Evolutionary conservation across 805 yeast genomes (phyloP).

Genomic region (Yarrowia sp.): DNA sequence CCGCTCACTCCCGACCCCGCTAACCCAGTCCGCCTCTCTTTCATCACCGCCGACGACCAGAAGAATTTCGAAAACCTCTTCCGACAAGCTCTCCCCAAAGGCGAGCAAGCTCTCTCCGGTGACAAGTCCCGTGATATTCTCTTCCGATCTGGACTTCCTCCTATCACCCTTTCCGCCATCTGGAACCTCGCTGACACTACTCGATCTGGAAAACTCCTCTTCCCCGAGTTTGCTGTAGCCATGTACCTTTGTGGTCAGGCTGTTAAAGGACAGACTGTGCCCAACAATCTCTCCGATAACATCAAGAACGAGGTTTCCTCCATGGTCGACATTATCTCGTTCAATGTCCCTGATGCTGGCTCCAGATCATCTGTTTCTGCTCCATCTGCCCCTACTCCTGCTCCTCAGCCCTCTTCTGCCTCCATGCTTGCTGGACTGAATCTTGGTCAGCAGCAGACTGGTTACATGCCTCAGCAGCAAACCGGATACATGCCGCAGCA

Average conservation of each 20-base stretch:
- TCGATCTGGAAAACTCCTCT: conserved; percentile 77
- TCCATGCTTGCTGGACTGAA: conserved; percentile 11
- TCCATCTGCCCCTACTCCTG: neutral
- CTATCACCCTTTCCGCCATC: conserved; percentile 73
- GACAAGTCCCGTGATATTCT: conserved; percentile 75
- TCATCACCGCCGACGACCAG: conserved; percentile 83
- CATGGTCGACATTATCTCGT: conserved; percentile 84
- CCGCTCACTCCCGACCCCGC: neutral
- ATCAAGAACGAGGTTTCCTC: conserved; percentile 82
- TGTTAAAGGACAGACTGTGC: conserved; percentile 74
- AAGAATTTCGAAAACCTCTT: conserved; percentile 81
- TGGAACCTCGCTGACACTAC: conserved; percentile 92
- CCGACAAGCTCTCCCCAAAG: conserved; percentile 63
- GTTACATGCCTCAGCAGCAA: conserved; percentile 35
- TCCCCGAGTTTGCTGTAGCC: conserved; percentile 92
- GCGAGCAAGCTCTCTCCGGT: conserved; percentile 55
- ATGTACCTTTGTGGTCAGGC: conserved; percentile 81
- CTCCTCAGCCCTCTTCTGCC: conserved; percentile 33
- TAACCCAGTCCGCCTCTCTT: conserved; percentile 60
- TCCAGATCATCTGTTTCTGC: neutral
- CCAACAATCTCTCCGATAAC: conserved; percentile 65
- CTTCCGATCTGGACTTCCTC: conserved; percentile 72
- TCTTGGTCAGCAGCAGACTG: conserved; percentile 29
- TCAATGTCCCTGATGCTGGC: conserved; percentile 59
- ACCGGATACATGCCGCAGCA: conserved; percentile 37